phyloP scores from a whole-genome alignment of 75 land plant species.

The Isoetes taiwanensis region DNA sequence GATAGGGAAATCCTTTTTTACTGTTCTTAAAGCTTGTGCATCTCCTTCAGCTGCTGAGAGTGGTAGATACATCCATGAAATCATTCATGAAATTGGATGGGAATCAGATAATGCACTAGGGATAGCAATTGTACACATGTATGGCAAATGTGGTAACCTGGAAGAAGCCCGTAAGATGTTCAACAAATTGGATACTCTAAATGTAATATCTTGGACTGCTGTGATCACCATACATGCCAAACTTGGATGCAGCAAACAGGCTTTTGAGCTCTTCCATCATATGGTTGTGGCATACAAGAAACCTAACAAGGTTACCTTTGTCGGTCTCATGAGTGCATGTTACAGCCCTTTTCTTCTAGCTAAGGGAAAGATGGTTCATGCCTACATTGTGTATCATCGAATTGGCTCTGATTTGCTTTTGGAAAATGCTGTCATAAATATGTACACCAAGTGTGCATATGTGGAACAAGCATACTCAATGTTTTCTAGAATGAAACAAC shows the following conservation, averaged over 20 bases:
- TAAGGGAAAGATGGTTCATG: not conserved
- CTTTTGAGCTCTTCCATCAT: not conserved
- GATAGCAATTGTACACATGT: too few species aligned
- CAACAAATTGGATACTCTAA: too few species aligned
- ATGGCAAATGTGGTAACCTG: too few species aligned
- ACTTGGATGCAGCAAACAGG: not conserved
- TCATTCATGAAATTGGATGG: too few species aligned
- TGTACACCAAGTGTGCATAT: conserved; percentile 1
- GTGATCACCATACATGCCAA: conserved; percentile 4
- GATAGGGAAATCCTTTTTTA: too few species aligned
- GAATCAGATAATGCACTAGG: too few species aligned
- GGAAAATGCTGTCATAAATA: not conserved
- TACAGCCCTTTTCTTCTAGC: not conserved
- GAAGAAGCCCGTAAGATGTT: too few species aligned
- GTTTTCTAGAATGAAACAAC: not conserved
- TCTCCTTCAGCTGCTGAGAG: too few species aligned
- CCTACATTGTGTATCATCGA: not conserved
- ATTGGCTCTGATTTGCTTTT: not conserved
- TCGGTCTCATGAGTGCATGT: not conserved
- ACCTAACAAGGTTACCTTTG: not conserved
- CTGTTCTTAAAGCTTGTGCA: too few species aligned
- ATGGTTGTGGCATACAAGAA: not conserved
- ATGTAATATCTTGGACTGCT: conserved; percentile 8
- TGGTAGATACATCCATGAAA: too few species aligned
- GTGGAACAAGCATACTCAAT: not conserved